Evolutionary conservation across 108 stramenopile genomes (phyloP).

Genomic region (Nitzschia palea): DNA sequence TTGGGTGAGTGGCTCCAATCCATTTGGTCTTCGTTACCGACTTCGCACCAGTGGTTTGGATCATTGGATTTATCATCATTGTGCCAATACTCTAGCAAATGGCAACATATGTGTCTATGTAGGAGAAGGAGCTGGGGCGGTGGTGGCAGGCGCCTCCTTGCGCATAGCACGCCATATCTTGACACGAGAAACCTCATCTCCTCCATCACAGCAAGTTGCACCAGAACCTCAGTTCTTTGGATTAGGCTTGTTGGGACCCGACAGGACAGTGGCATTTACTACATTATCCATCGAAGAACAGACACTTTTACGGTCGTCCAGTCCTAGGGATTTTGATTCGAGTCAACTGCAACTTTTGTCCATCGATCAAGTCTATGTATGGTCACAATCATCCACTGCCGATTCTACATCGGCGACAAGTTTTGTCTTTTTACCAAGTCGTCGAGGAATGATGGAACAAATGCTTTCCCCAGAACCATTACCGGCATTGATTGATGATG

Average conservation of each 20-base stretch:
- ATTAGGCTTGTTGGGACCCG: slow-evolving; percentile 19
- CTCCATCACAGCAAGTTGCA: neutral
- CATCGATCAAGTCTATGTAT: slow-evolving; percentile 20
- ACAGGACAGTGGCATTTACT: slow-evolving; percentile 3
- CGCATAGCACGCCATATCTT: neutral
- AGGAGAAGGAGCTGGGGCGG: slow-evolving; percentile 34
- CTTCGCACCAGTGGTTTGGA: slow-evolving; percentile 34
- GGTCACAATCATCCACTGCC: slow-evolving; percentile 11
- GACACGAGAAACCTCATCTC: neutral
- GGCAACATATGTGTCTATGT: slow-evolving; percentile 15
- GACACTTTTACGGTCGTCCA: too few species aligned
- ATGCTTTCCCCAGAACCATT: neutral
- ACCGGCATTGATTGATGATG: slow-evolving; percentile 6
- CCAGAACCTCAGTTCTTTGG: slow-evolving; percentile 29
- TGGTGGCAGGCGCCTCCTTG: slow-evolving; percentile 13
- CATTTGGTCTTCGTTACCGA: slow-evolving; percentile 19
- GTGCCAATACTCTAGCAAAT: neutral
- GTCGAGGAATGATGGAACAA: slow-evolving; percentile 16
- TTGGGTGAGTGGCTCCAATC: slow-evolving; percentile 18
- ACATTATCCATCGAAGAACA: too few species aligned
- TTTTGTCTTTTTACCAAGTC: slow-evolving; percentile 16
- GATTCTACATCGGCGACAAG: slow-evolving; percentile 1
- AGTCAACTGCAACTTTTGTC: neutral
- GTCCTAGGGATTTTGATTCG: neutral
- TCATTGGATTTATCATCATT: neutral